phyloP scores from a whole-genome alignment of 768 basidiomycete genomes.

The Boletus patriciae region DNA sequence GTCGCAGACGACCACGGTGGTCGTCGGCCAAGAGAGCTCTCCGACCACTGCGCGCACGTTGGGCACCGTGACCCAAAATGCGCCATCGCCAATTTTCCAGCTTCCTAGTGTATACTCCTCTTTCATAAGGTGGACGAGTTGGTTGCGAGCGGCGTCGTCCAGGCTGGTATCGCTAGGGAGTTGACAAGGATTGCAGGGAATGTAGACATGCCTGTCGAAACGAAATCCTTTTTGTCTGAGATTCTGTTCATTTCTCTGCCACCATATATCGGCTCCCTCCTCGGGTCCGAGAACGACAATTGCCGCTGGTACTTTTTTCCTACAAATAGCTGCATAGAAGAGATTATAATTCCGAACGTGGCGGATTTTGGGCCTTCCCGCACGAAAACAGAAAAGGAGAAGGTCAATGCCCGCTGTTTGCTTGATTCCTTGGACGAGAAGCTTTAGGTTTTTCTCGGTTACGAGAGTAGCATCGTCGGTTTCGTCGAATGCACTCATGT shows the following conservation, averaged over 20 bases:
- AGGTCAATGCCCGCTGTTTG: conserved; percentile 21
- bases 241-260: conserved; percentile 28
- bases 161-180: background rate
- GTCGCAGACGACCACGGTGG: conserved; percentile 22
- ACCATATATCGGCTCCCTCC: conserved; percentile 25
- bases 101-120: conserved; percentile 8
- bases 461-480: conserved; percentile 9
- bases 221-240: conserved; percentile 18
- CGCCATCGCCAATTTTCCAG: conserved; percentile 12
- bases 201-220: conserved; percentile 31
- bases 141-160: background rate
- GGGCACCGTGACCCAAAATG: conserved; percentile 13
- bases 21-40: conserved; percentile 20
- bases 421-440: conserved; percentile 15
- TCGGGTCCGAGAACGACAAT: conserved; percentile 35
- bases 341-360: conserved; percentile 30
- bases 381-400: conserved; percentile 31
- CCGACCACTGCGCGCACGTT: conserved; percentile 21
- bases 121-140: conserved; percentile 12
- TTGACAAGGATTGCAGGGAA: conserved; percentile 9
- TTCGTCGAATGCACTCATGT: conserved; percentile 14
- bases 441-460: conserved; percentile 16
- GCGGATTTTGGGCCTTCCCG: conserved; percentile 19
- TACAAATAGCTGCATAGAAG: conserved; percentile 32
- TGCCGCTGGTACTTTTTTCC: conserved; percentile 31